phyloP scores from a whole-genome alignment of 2,329 filamentous ascomycete species.

The Aotearoamyces nothofagi region DNA sequence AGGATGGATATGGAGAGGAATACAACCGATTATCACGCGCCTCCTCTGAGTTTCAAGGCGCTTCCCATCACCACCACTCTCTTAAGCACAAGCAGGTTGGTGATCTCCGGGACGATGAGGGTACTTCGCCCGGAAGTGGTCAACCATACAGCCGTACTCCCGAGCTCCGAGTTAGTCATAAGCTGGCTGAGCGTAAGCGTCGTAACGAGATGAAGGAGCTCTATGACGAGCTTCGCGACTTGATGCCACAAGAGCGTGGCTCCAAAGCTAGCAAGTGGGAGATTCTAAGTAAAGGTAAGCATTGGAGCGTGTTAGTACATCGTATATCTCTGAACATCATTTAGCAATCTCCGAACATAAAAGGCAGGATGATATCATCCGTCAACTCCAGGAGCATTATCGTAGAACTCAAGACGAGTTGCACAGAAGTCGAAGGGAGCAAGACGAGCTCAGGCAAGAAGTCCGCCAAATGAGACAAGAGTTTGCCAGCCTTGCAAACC shows the following conservation, averaged over 20 bases:
- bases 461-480: constrained; percentile 10
- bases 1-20: constrained; percentile 37
- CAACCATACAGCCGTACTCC: constrained; percentile 75
- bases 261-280: constrained; percentile 86
- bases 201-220: constrained; percentile 80
- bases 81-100: constrained; percentile 61
- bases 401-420: constrained; percentile 27
- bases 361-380: constrained; percentile 28
- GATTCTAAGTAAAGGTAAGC: constrained; percentile 66
- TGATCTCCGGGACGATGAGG: constrained; percentile 47
- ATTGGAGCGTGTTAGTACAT: background rate
- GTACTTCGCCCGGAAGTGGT: constrained; percentile 34
- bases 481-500: constrained; percentile 5
- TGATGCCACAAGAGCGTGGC: constrained; percentile 67
- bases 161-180: constrained; percentile 70
- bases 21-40: constrained; percentile 28
- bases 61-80: constrained; percentile 48
- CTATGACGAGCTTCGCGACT: constrained; percentile 64
- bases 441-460: constrained; percentile 22
- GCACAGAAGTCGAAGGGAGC: constrained; percentile 24
- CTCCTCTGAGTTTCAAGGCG: constrained; percentile 33
- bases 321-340: constrained; percentile 8
- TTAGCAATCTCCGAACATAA: constrained; percentile 47
- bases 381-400: constrained; percentile 10
- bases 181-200: constrained; percentile 70